Evolutionary conservation across 805 yeast genomes (phyloP), one percentile per base, ranked within the genome.

Genomic region (Suhomyces sp.): DNA sequence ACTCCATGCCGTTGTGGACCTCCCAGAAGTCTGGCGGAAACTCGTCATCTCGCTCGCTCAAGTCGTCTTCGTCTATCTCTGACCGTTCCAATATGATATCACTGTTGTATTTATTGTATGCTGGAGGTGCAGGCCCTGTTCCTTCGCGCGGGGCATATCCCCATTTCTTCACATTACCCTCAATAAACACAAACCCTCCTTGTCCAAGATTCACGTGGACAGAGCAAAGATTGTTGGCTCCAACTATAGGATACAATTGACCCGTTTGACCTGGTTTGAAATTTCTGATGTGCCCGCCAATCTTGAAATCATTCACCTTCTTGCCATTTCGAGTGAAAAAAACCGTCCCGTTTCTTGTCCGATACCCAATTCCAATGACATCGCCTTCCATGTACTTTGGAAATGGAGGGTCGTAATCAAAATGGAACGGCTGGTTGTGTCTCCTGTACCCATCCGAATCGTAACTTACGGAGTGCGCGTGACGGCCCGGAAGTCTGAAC

Each of bases 271-370:
- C 66, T 57, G 83, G 76, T 57, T 81, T 85, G 78, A 90, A 85
- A 46, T 89, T 85, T 60, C 81, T 85, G 31, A 86, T 70, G 62
- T 88, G 94, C 2, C 93, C 93, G 10, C 93, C 94, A 35, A 90
- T 78, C 48, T 85, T 85, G 49, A 88, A 86, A 64, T 92, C 97
- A 38, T 82, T 82, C 24, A 94, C 72, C 64, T 90, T 90, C 66
- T 90, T 90, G 27, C 99, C 99, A 62, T 94, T 94, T 59, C 97
- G 80, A 0, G 99, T 94, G 76, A 92, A 94, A 63, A 94, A 94
- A 0, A 94, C 80, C 0, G 96, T 85, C 2, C 97, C 96, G 15
- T 89, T 77, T 45, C 90, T 77, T 2, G 89, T 84, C 54, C 93
- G 79, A 64, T 90, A 88, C 0, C 99, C 99, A 27, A 93, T 82